Evolutionary conservation across 371 early-diverging fungal genomes (phyloP), one percentile per base, ranked within the genome.

Genomic region (Mucor lusitanicus): DNA sequence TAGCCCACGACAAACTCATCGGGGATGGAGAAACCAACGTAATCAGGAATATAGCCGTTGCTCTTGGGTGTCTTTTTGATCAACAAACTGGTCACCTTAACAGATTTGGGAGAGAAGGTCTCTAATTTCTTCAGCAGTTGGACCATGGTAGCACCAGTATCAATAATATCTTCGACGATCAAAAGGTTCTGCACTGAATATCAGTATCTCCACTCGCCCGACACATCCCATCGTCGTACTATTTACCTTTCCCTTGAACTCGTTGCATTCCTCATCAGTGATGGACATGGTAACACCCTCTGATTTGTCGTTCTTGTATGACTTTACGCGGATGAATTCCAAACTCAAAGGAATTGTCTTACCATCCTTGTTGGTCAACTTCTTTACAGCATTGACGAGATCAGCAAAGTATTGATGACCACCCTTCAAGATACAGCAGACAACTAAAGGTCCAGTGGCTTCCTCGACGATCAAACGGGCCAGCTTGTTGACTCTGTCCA

Each of bases 91-190:
- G 93, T 94, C 9, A 97, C 97, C 72, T 87, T 88, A 66, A 95
- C 82, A 32, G 93, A 91, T 62, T 88, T 89, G 25, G 95, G 94
- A 58, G 89, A 73, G 75, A 89, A 95, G 61, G 87, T 67, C 44
- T 80, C 70, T 44, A 97, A 81, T 61, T 78, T 81, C 56, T 89
- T 78, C 73, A 95, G 79, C 62, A 97, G 82, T 66, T 88, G 88
- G 23, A 92, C 92, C 97, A 97, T 96, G 64, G 96, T 97, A 63
- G 82, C 86, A 68, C 95, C 96, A 32, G 95, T 95, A 76, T 96
- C 95, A 66, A 96, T 94, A 69, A 96, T 95, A 75, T 97, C 96
- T 77, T 96, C 96, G 39, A 95, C 95, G 72, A 96, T 91, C 68
- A 96, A 81, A 19, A 96, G 81, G 77, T 97, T 93, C 90, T 95